A percentile compares a stretch with the other conserved stretches of the same genome.
phyloP scores from a whole-genome alignment of 768 basidiomycete genomes.

The Hygrophorus russula region DNA sequence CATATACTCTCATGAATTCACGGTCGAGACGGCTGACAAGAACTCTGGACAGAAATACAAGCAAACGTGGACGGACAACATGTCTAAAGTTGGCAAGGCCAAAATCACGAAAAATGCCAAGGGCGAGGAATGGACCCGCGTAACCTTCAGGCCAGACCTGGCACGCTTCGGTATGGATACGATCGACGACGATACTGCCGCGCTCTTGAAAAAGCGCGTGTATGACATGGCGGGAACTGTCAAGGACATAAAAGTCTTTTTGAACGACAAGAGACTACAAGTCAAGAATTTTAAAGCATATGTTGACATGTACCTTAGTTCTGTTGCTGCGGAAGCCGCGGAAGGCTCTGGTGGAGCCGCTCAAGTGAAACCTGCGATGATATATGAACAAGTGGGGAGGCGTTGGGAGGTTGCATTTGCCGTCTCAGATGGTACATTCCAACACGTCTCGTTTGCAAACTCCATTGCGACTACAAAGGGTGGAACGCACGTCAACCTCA shows the following conservation, averaged over 20 bases:
- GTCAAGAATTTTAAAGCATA: slow-evolving; percentile 96
- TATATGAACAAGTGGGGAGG: slow-evolving; percentile 69
- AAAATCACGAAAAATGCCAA: slow-evolving; percentile 89
- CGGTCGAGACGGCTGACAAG: slow-evolving; percentile 90
- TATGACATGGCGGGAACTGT: slow-evolving; percentile 97
- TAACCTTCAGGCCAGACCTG: slow-evolving; percentile 90
- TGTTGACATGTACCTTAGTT: slow-evolving; percentile 84
- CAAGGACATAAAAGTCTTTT: slow-evolving; percentile 83
- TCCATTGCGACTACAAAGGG: slow-evolving; percentile 95
- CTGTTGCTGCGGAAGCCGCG: slow-evolving; percentile 57
- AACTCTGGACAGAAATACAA: slow-evolving; percentile 82
- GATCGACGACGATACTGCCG: slow-evolving; percentile 86
- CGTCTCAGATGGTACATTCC: slow-evolving; percentile 83
- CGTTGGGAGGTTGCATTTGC: slow-evolving; percentile 97
- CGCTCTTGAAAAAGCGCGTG: slow-evolving; percentile 85
- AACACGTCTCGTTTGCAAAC: slow-evolving; percentile 96
- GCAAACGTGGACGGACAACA: slow-evolving; percentile 91
- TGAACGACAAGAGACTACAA: slow-evolving; percentile 87
- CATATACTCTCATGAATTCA: slow-evolving; percentile 95
- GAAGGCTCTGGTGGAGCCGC: slow-evolving; percentile 73
- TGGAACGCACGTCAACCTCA: slow-evolving; percentile 79
- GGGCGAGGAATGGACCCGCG: slow-evolving; percentile 84
- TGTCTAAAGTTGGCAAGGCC: slow-evolving; percentile 76
- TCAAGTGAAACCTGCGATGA: slow-evolving; percentile 60
- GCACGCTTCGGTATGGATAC: slow-evolving; percentile 82